Conservation (phyloP, 2,329 filamentous ascomycete genomes). For the Diaporthe vexans region DNA sequence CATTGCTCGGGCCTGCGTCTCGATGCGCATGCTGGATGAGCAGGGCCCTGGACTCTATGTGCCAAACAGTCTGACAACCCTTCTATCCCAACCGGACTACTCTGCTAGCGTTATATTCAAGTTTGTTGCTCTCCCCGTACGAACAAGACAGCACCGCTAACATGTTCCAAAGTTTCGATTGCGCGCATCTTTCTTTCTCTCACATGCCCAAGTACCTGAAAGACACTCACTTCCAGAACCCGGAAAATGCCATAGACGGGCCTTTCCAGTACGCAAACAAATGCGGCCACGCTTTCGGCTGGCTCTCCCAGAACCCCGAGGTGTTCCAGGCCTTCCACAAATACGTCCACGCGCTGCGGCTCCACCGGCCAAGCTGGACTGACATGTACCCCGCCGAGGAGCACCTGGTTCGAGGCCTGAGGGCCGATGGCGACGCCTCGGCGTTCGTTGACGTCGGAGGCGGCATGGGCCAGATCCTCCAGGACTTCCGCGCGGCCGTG, state of each 20-base stretch:
- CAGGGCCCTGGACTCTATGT: background rate
- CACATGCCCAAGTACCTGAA: background rate
- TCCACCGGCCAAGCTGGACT: background rate
- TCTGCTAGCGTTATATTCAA: background rate
- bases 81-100: background rate
- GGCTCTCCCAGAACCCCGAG: background rate
- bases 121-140: background rate
- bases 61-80: background rate
- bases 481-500: background rate
- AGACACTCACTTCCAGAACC: background rate
- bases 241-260: background rate
- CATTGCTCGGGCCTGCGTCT: conserved; percentile 8
- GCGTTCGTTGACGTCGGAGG: background rate
- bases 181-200: background rate
- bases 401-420: background rate
- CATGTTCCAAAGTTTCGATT: background rate
- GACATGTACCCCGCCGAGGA: background rate
- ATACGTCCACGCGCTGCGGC: background rate
- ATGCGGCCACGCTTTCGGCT: background rate
- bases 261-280: background rate
- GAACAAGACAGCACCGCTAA: background rate
- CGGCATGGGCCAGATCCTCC: background rate
- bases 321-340: conserved; percentile 3
- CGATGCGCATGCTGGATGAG: conserved; percentile 11
- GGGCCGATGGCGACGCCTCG: background rate